Evolutionary conservation across 192 early-diverging fungal genomes (phyloP).

Genomic region (Entomortierella beljakovae): DNA sequence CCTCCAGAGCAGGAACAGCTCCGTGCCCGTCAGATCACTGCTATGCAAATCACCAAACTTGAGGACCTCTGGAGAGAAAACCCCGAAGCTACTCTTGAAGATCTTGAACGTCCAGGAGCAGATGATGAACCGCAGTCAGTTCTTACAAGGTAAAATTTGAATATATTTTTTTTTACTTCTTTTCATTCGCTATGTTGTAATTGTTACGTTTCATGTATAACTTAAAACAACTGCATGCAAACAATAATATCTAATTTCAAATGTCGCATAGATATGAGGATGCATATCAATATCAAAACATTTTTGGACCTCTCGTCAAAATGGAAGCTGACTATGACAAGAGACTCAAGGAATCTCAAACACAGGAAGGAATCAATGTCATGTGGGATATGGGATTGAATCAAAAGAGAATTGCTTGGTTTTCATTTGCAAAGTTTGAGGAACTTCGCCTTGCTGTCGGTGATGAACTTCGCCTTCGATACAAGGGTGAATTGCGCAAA

Average conservation of each 20-base stretch:
- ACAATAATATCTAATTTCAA: background rate
- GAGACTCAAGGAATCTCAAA: slow-evolving; percentile 91
- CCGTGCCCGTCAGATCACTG: slow-evolving; percentile 84
- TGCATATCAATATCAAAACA: slow-evolving; percentile 97
- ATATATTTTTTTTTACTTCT: background rate
- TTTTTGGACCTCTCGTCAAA: slow-evolving; percentile 94
- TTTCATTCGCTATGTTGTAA: background rate
- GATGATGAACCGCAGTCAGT: slow-evolving; percentile 91
- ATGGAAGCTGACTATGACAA: slow-evolving; percentile 96
- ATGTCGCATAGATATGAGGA: slow-evolving; percentile 83
- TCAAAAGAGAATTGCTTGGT: slow-evolving; percentile 92
- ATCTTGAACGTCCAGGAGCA: slow-evolving; percentile 82
- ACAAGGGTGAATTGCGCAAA: slow-evolving; percentile 85
- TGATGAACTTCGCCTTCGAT: slow-evolving; percentile 91
- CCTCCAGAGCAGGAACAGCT: slow-evolving; percentile 88
- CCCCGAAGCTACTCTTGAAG: slow-evolving; percentile 78
- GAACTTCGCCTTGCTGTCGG: slow-evolving; percentile 94
- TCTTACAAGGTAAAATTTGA: slow-evolving; percentile 67
- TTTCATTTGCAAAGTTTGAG: slow-evolving; percentile 93
- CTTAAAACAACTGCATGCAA: background rate
- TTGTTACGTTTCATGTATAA: background rate
- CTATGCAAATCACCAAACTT: slow-evolving; percentile 84
- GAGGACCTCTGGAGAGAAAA: slow-evolving; percentile 94
- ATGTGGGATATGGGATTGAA: slow-evolving; percentile 99
- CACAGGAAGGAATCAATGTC: slow-evolving; percentile 93